A percentile compares a stretch with the other conserved stretches of the same genome.
These are phyloP conservation scores for Debaryomyces sp. DNA, from an alignment of 1,139 yeast species.

Conservation along the genomic window DNA sequence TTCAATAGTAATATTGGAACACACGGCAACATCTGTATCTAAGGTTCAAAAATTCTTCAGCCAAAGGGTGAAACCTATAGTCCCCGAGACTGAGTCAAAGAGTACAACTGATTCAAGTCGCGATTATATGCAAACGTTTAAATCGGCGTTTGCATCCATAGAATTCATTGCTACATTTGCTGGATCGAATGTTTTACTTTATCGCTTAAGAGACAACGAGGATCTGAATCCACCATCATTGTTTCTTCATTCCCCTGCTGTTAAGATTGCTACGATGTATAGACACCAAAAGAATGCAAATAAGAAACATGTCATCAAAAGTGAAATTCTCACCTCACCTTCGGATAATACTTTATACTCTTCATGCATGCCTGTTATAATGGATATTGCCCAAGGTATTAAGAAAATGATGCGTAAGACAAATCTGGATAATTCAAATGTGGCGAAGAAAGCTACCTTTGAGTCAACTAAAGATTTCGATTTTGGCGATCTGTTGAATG, in stretches of 20 bases:
- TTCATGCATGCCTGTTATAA: conserved; percentile 76
- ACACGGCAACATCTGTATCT: conserved; percentile 46
- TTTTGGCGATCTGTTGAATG: conserved; percentile 43
- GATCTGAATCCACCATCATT: conserved; percentile 56
- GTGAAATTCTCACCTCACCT: conserved; percentile 65
- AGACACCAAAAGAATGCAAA: conserved; percentile 25
- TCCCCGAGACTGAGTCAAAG: conserved; percentile 12
- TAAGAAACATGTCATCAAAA: conserved; percentile 48
- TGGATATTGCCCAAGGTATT: conserved; percentile 55
- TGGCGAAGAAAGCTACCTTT: conserved; percentile 13
- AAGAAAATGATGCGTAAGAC: conserved; percentile 38
- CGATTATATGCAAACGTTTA: conserved; percentile 25
- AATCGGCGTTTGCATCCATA: conserved; percentile 44
- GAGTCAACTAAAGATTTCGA: conserved; percentile 25
- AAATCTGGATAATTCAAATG: conserved; percentile 9
- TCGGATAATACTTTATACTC: conserved; percentile 74
- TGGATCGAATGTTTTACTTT: conserved; percentile 67
- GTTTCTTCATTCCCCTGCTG: conserved; percentile 75
- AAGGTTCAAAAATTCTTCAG: conserved; percentile 42
- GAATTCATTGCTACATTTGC: conserved; percentile 61
- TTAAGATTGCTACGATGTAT: conserved; percentile 51
- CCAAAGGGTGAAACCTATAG: conserved; percentile 19
- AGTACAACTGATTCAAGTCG: conserved; percentile 18
- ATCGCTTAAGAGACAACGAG: conserved; percentile 46
- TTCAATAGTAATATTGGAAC: conserved; percentile 51